phyloP scores from a whole-genome alignment of 2,329 filamentous ascomycete species.

The Microdochium paspali region DNA sequence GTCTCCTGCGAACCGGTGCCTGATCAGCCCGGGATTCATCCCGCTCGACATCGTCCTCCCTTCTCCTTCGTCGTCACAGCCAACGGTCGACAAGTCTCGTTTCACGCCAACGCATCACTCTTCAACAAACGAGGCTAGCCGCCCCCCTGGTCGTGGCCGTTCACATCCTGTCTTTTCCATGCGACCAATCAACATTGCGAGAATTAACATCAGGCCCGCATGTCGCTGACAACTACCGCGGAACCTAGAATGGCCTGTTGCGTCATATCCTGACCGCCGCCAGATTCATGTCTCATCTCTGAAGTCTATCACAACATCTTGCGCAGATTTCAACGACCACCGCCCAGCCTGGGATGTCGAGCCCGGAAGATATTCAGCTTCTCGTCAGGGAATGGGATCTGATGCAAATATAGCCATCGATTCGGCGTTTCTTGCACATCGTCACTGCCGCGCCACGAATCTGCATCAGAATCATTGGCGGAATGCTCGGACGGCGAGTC shows the following conservation, averaged over 20 bases:
- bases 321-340: conserved; percentile 4
- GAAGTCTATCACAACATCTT: no score
- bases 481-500: conserved; percentile 18
- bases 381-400: conserved; percentile 80
- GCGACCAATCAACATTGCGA: no score
- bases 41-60: background rate
- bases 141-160: no score
- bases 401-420: conserved; percentile 50
- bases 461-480: conserved; percentile 40
- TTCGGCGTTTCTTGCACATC: conserved; percentile 25
- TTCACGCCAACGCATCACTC: background rate
- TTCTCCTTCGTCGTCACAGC: background rate
- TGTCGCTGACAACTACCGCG: no score
- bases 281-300: no score
- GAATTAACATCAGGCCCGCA: no score
- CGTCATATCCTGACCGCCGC: no score
- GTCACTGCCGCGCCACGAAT: conserved; percentile 39
- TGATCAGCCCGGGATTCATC: background rate
- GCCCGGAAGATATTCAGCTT: conserved; percentile 75
- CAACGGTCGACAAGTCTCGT: background rate
- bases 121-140: no score
- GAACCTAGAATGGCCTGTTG: no score
- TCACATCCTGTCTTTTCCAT: no score
- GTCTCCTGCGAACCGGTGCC: background rate
- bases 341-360: conserved; percentile 49